Evolutionary conservation across 352 stramenopile genomes (phyloP), one percentile per base, ranked within the genome.

Genomic region (Phytophthora uliginosa): DNA sequence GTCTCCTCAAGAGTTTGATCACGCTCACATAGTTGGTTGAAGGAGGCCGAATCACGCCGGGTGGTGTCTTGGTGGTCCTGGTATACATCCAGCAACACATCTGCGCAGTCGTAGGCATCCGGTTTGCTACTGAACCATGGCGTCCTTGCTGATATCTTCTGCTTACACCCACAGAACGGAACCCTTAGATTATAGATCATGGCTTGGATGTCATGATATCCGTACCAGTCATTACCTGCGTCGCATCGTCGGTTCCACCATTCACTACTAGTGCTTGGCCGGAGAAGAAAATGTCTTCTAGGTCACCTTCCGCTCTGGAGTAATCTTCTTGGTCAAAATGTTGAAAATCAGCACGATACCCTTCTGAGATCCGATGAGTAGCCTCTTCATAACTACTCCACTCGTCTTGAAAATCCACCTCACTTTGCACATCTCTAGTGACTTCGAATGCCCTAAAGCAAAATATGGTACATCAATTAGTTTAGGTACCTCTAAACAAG

Each of bases 61-160:
- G 47, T 12, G 7, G 18, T 22, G 15, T 50, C 6, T 50, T n/a
- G 4, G n/a, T 50, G 18, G 9, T 64, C 51, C 7, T 78, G 12
- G 38, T 34, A 66, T 63, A 78, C 61, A 18, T 50, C 38, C 40
- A 76, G 33, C n/a, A 76, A 54, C 9, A 31, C 45, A 31, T 79
- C 63, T 34, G 63, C 60, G 54, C 55, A 74, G 55, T 80, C 76
- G 52, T 56, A 77, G 4, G 68, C 4, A 50, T 82, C 68, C 9
- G 76, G 70, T 48, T 81, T 81, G 51, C 76, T 83, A 50, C 63
- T 77, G 45, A 83, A 38, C 76, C 76, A 83, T 22, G 76, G 73
- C 20, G 26, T 60, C 24, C 40, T 36, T 15, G 17, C 20, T 63
- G 1, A 10, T 47, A 18, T 24, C 17, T 64, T 34, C 53, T 31